A percentile compares a stretch with the other conserved stretches of the same genome.
Conservation (phyloP, 169 alveolate genomes). For the Cyclospora cayetanensis region DNA sequence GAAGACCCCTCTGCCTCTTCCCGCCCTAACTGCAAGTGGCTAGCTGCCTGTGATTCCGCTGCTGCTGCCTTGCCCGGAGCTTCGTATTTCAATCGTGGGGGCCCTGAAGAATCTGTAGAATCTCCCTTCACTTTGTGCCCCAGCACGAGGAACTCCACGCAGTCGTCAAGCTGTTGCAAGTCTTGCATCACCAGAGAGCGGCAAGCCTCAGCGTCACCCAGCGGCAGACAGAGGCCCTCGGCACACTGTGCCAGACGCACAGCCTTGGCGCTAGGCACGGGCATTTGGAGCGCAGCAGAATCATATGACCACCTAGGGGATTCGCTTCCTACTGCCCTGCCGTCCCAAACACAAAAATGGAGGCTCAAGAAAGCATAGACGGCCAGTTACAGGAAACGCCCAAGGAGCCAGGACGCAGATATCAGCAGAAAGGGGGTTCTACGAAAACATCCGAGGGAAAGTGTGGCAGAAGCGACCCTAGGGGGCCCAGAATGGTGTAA, state of each 20-base stretch:
- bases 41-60: background rate
- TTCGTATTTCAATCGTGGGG: constrained; percentile 21
- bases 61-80: background rate
- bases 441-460: too few relatives aligned
- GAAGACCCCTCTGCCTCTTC: background rate
- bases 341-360: too few relatives aligned
- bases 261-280: constrained; percentile 25
- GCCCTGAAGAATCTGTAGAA: background rate
- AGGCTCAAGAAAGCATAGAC: too few relatives aligned
- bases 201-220: constrained; percentile 47
- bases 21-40: background rate
- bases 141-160: constrained; percentile 58
- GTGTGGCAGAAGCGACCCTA: too few relatives aligned
- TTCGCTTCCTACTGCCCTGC: too few relatives aligned
- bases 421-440: too few relatives aligned
- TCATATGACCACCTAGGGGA: too few relatives aligned
- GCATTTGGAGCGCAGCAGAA: too few relatives aligned
- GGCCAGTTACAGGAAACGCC: too few relatives aligned
- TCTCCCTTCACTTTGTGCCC: constrained; percentile 27
- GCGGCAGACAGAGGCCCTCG: constrained; percentile 29
- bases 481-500: too few relatives aligned
- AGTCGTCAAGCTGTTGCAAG: constrained; percentile 53
- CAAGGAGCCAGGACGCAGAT: too few relatives aligned
- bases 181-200: constrained; percentile 15
- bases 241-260: constrained; percentile 48